A percentile compares a stretch with the other conserved stretches of the same genome.
These are phyloP conservation scores for Arthrobotrys sphaeroides DNA, from an alignment of 2,329 filamentous ascomycete species.

Conservation along the genomic window DNA sequence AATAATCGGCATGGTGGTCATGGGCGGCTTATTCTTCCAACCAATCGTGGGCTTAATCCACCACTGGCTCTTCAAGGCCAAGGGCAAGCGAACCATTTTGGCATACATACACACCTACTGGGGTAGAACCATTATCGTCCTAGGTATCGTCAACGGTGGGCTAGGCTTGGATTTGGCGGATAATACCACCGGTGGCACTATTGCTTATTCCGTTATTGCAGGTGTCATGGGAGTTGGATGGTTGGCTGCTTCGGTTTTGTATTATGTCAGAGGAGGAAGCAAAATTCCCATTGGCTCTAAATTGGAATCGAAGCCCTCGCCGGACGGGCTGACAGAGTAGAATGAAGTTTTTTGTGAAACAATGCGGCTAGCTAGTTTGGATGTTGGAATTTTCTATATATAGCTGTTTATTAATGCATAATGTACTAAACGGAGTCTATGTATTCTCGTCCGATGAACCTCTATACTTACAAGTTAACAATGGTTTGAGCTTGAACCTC, in stretches of 20 bases:
- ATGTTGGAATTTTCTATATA: conserved; percentile 12
- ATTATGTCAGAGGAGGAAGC: conserved; percentile 33
- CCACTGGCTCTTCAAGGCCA: conserved; percentile 67
- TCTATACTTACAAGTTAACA: no score
- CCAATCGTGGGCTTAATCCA: conserved; percentile 70
- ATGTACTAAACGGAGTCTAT: background rate
- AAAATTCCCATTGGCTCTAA: background rate
- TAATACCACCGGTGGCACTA: conserved; percentile 62
- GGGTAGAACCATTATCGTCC: conserved; percentile 69
- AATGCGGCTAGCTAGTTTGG: no score
- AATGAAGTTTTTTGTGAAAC: background rate
- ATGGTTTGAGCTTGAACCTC: no score
- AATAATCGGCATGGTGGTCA: conserved; percentile 68
- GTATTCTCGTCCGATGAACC: background rate
- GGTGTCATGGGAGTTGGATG: conserved; percentile 62
- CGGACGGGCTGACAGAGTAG: conserved; percentile 9
- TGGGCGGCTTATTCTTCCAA: conserved; percentile 68
- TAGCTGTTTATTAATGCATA: background rate
- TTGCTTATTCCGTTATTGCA: conserved; percentile 69
- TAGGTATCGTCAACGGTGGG: conserved; percentile 73
- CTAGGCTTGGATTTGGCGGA: conserved; percentile 68
- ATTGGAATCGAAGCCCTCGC: background rate
- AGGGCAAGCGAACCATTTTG: conserved; percentile 65
- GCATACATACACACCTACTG: conserved; percentile 72
- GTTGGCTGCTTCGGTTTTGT: conserved; percentile 21